Evolutionary conservation across 257 asterid species (phyloP), one percentile per base, ranked within the genome.

Genomic region (Sherardia arvensis): DNA sequence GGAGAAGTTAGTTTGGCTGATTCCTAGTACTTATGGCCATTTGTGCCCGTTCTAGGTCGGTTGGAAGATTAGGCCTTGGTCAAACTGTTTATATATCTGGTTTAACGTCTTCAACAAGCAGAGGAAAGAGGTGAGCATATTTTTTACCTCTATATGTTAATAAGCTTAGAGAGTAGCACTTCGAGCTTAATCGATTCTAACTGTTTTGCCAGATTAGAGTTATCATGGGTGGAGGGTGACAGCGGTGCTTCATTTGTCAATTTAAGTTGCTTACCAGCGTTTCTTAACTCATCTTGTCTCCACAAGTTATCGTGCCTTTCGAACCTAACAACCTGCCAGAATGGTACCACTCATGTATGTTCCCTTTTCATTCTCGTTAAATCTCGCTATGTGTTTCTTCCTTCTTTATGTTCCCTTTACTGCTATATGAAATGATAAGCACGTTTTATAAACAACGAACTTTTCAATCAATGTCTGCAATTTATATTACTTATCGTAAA

Each of bases 1-100:
- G 22, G 40, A 45, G 56, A 55, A 60, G 51, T 34, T 28, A 2
- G 49, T 49, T 29, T 34, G 12, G 12, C 60, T 59, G 48, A 29
- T 27, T 48, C 45, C 40, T 27, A 30, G 62, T 30, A 22, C 27
- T 54, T 55, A 33, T 61, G 21, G n/a, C 53, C 60, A 59, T 66
- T 69, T 65, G n/a, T n/a, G 23, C 66, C 30, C 72, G 29, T 64
- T 72, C 64, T 72, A 92, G 98, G 98, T 89, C 96, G 28, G 45
- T 83, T 55, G 96, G 97, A 67, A 83, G 93, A 74, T 59, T 92
- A 70, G 82, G 80, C 53, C 66, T 77, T 10, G 97, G 96, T 64
- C 97, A 92, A 67, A 81, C 85, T 40, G 82, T 92, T 59, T 89
- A 72, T 69, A 54, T 87, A 62, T 79, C 97, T 78, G 95, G 95